These are phyloP conservation scores for Cucurbita pepo DNA, from an alignment of 306 rosid species.

Conservation along the genomic window DNA sequence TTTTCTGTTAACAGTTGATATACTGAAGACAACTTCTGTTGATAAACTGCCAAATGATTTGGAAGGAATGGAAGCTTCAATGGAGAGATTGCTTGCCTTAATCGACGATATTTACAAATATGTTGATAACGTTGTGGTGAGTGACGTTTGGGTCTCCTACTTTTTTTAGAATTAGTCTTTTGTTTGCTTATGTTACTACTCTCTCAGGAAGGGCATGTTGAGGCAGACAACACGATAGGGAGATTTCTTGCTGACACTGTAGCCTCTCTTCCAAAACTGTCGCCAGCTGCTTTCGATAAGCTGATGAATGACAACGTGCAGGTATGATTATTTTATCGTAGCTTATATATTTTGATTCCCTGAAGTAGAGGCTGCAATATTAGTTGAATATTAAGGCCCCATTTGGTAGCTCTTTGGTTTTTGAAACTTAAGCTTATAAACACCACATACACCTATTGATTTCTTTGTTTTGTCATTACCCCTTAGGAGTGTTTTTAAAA, in stretches of 20 bases:
- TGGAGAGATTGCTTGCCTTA: constrained; percentile 70
- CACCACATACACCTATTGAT: background rate
- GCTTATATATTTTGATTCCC: background rate
- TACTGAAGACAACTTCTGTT: constrained; percentile 53
- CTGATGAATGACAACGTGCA: constrained; percentile 67
- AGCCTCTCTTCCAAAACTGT: constrained; percentile 61
- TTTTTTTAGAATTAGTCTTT: background rate
- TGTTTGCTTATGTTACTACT: background rate
- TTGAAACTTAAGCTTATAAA: background rate
- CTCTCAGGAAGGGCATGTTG: constrained; percentile 61
- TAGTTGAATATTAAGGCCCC: background rate
- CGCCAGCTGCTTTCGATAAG: constrained; percentile 60
- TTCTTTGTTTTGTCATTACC: background rate
- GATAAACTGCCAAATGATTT: constrained; percentile 91
- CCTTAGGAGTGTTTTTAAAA: no score
- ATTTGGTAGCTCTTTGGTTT: background rate
- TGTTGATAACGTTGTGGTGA: constrained; percentile 75
- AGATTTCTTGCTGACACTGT: constrained; percentile 49
- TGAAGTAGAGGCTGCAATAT: background rate
- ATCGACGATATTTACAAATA: constrained; percentile 81
- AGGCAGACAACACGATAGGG: constrained; percentile 64
- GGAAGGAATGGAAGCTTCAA: constrained; percentile 97
- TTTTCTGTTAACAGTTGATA: constrained; percentile 38
- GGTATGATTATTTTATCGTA: constrained; percentile 22
- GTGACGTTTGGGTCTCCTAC: constrained; percentile 14